Evolutionary conservation across 495 filamentous ascomycete genomes (phyloP).

Genomic region (Aspergillus indologenus): DNA sequence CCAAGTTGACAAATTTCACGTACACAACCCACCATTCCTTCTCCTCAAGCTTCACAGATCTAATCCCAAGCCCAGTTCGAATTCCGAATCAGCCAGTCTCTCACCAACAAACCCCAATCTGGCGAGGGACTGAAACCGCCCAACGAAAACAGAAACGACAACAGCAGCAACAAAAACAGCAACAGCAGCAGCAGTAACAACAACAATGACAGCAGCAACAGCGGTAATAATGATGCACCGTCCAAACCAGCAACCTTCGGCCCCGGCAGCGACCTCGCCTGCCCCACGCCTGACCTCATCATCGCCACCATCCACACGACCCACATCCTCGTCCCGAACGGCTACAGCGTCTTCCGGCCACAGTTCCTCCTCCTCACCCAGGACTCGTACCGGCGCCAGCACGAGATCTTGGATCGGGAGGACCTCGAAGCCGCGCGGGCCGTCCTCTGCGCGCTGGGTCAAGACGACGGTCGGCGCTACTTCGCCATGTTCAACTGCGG

Average conservation of each 20-base stretch:
- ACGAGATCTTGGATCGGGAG: conserved; percentile 19
- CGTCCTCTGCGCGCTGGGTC: conserved; percentile 16
- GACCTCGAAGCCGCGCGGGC: conserved; percentile 24
- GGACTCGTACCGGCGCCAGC: conserved; percentile 37
- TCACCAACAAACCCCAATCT: background rate
- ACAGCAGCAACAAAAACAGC: too few relatives aligned
- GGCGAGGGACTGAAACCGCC: background rate
- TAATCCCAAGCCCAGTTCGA: background rate
- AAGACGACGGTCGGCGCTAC: conserved; percentile 9
- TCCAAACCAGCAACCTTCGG: background rate
- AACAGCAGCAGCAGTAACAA: too few relatives aligned
- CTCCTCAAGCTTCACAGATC: background rate
- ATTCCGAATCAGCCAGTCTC: background rate
- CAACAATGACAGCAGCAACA: too few relatives aligned
- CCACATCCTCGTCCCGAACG: conserved; percentile 39
- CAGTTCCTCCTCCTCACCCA: conserved; percentile 38
- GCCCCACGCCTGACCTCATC: background rate
- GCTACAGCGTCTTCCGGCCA: conserved; percentile 38
- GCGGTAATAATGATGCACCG: background rate
- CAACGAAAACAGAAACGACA: too few relatives aligned
- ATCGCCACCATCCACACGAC: conserved; percentile 13
- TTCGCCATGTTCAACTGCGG: conserved; percentile 39
- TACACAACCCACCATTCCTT: background rate
- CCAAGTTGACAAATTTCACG: background rate
- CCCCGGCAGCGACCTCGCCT: background rate